Percentiles rank a stretch among this genome's conserved stretches.
Evolutionary conservation across 805 yeast genomes (phyloP).

Genomic region (Lipomyces starkeyi): DNA sequence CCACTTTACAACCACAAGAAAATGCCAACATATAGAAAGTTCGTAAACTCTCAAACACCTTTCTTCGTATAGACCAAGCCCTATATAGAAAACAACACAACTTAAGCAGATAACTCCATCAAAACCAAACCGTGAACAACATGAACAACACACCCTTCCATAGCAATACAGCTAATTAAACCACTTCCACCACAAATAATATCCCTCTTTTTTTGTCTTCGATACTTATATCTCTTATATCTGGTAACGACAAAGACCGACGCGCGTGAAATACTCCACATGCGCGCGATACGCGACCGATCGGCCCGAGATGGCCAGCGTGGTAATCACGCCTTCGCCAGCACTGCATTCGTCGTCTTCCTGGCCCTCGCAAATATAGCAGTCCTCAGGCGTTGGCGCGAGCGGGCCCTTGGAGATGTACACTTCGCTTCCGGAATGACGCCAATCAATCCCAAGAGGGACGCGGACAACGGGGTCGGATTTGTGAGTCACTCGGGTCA

Average conservation of each 20-base stretch:
- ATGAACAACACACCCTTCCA: not conserved
- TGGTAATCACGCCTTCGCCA: conserved; percentile 36
- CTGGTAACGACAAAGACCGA: conserved; percentile 34
- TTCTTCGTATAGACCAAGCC: not conserved
- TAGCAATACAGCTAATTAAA: not conserved
- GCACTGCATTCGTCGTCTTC: conserved; percentile 36
- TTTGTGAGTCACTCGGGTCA: conserved; percentile 36
- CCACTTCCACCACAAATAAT: not conserved
- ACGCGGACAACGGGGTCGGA: conserved; percentile 39
- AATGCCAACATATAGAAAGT: no score
- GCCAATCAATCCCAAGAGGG: conserved; percentile 32
- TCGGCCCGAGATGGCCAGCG: conserved; percentile 26
- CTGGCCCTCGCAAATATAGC: conserved; percentile 38
- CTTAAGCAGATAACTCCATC: conserved; percentile 6
- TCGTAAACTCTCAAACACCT: not conserved
- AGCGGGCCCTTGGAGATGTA: conserved; percentile 38
- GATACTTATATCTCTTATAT: conserved; percentile 14
- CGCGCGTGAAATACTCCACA: conserved; percentile 34
- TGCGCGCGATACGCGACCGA: conserved; percentile 34
- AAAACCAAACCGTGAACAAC: not conserved
- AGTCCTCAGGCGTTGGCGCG: conserved; percentile 30
- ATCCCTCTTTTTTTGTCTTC: not conserved
- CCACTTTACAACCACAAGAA: no score
- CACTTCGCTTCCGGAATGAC: conserved; percentile 32
- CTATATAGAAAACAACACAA: not conserved